These are phyloP conservation scores for Zygoascus sp. DNA, from an alignment of 1,139 yeast genomes.

Conservation along the genomic window DNA sequence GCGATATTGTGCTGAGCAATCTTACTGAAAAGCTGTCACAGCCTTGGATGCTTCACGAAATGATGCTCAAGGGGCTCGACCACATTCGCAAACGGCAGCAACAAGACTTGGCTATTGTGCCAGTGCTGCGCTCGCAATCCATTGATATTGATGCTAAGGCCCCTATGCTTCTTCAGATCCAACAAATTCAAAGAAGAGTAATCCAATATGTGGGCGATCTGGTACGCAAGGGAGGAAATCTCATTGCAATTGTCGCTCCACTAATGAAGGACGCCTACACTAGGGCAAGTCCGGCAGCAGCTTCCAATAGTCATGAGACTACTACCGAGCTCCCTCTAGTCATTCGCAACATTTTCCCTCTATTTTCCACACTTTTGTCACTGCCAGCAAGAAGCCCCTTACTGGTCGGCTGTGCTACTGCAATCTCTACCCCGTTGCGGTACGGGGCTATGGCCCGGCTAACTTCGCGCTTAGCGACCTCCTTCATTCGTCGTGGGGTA, in stretches of 20 bases:
- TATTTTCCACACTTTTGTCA: constrained; percentile 25
- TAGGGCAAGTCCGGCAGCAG: constrained; percentile 6
- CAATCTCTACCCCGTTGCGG: constrained; percentile 27
- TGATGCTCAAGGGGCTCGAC: constrained; percentile 33
- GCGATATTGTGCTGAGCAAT: constrained; percentile 41
- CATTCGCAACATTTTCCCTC: constrained; percentile 23
- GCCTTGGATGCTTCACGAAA: constrained; percentile 44
- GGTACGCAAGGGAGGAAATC: constrained; percentile 17
- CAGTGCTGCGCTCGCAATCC: not conserved
- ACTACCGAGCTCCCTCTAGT: constrained; percentile 7
- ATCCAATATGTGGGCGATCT: not conserved
- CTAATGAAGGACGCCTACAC: constrained; percentile 12
- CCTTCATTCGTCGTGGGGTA: constrained; percentile 21
- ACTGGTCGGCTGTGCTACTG: constrained; percentile 28
- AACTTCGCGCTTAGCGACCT: constrained; percentile 27
- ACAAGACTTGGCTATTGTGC: not conserved
- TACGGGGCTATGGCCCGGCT: constrained; percentile 24
- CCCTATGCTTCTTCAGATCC: constrained; percentile 5
- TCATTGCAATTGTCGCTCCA: constrained; percentile 24
- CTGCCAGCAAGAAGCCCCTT: constrained; percentile 28
- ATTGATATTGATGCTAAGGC: not conserved
- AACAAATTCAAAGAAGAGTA: constrained; percentile 6
- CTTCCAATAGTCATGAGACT: no score
- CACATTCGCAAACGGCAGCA: not conserved
- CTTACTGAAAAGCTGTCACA: constrained; percentile 42